Conservation (phyloP, 495 filamentous ascomycete species). For the Pyronema domesticum region DNA sequence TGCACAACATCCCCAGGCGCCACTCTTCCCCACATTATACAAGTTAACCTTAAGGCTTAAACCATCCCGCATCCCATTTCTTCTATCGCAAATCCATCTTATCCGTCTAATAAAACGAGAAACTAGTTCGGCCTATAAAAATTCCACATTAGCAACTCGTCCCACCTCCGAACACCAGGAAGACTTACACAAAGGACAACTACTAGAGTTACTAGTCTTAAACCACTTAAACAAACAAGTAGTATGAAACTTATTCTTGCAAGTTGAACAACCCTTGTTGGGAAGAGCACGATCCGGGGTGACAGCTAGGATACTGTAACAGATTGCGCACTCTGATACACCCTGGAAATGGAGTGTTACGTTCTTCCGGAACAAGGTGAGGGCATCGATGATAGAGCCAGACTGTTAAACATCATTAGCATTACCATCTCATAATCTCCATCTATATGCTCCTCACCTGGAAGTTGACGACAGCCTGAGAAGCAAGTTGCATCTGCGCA, state of each 20-base stretch:
- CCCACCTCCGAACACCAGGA: neutral
- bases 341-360: constrained; percentile 74
- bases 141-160: constrained; percentile 33
- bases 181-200: constrained; percentile 58
- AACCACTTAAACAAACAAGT: constrained; percentile 91
- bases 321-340: constrained; percentile 91
- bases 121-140: constrained; percentile 8
- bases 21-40: too few relatives aligned
- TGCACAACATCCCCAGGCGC: too few relatives aligned
- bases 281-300: constrained; percentile 71
- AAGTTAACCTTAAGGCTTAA: too few relatives aligned
- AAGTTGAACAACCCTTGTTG: constrained; percentile 78
- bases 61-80: too few relatives aligned
- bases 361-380: constrained; percentile 66
- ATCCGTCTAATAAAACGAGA: constrained; percentile 14
- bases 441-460: constrained; percentile 35
- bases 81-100: neutral
- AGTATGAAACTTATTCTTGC: constrained; percentile 84
- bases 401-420: constrained; percentile 30
- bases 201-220: constrained; percentile 72
- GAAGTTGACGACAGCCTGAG: constrained; percentile 86
- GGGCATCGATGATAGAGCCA: constrained; percentile 65
- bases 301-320: constrained; percentile 64
- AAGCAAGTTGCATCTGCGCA: constrained; percentile 63
- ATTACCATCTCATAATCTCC: neutral